Conservation (phyloP, 2,329 filamentous ascomycete genomes). For the Hymenoscyphus fraxineus region DNA sequence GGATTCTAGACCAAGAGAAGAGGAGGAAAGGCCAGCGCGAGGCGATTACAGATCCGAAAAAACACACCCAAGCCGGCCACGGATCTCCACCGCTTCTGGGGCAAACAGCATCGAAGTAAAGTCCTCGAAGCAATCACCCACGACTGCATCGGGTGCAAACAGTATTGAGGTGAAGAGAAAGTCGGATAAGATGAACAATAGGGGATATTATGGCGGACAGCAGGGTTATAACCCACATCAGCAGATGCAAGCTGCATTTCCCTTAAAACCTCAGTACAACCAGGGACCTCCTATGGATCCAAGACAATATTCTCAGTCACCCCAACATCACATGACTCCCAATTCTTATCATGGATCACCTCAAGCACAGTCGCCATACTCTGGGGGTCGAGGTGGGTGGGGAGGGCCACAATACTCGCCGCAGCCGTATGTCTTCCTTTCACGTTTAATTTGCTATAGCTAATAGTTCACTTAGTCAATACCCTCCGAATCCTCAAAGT, state of each 20-base stretch:
- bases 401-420: slow-evolving; percentile 40
- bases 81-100: slow-evolving; percentile 28
- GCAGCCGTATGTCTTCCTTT: slow-evolving; percentile 43
- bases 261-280: slow-evolving; percentile 37
- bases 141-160: slow-evolving; percentile 35
- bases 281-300: slow-evolving; percentile 34
- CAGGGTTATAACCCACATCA: slow-evolving; percentile 37
- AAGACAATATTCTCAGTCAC: slow-evolving; percentile 53
- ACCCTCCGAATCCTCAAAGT: slow-evolving; percentile 52
- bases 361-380: slow-evolving; percentile 58
- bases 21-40: neutral
- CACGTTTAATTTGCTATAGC: slow-evolving; percentile 16
- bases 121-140: slow-evolving; percentile 22
- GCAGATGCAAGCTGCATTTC: slow-evolving; percentile 37
- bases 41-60: slow-evolving; percentile 28
- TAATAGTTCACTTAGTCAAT: slow-evolving; percentile 51
- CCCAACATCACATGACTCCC: slow-evolving; percentile 52
- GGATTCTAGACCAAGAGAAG: slow-evolving; percentile 17
- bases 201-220: slow-evolving; percentile 35
- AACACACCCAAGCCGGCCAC: slow-evolving; percentile 17
- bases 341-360: slow-evolving; percentile 57
- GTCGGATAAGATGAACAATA: slow-evolving; percentile 36
- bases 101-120: slow-evolving; percentile 35
- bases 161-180: slow-evolving; percentile 36
- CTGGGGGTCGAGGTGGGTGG: slow-evolving; percentile 51